These are phyloP conservation scores for Hanseniaspora sp. DNA, from an alignment of 1,139 yeast genomes.

Conservation along the genomic window DNA sequence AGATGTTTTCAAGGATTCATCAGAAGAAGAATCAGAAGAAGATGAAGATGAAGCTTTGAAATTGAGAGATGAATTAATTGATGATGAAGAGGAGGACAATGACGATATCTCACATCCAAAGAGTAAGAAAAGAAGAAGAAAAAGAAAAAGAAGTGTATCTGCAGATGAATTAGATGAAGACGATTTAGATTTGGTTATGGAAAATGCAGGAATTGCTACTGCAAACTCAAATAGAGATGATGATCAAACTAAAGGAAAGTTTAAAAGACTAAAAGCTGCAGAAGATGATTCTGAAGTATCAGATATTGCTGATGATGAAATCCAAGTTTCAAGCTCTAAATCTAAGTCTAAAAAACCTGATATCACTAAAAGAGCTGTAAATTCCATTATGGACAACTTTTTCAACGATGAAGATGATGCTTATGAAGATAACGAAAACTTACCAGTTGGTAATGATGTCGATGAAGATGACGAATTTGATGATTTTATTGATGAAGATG, in stretches of 20 bases:
- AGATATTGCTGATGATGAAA: constrained; percentile 33
- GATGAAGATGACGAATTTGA: constrained; percentile 65
- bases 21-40: constrained; percentile 58
- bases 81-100: constrained; percentile 61
- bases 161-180: constrained; percentile 80
- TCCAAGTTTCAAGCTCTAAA: constrained; percentile 10
- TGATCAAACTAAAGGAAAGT: constrained; percentile 34
- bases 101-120: constrained; percentile 35
- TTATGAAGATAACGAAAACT: constrained; percentile 34
- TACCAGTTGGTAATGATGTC: constrained; percentile 30
- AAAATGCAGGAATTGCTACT: constrained; percentile 65
- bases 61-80: constrained; percentile 86
- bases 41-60: constrained; percentile 65
- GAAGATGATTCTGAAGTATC: constrained; percentile 30
- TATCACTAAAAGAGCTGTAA: constrained; percentile 17
- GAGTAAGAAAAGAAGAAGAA: constrained; percentile 33
- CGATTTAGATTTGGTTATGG: constrained; percentile 82
- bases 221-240: constrained; percentile 21
- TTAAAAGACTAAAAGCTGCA: constrained; percentile 76
- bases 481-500: constrained; percentile 95
- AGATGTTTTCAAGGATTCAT: constrained; percentile 55
- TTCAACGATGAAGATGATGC: constrained; percentile 73
- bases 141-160: constrained; percentile 30
- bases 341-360: constrained; percentile 18
- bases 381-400: constrained; percentile 55